Percentiles rank a stretch among this genome's conserved stretches.
These are phyloP conservation scores for Aspergillus pseudoterreus DNA, from an alignment of 2,329 filamentous ascomycete species.

Conservation along the genomic window DNA sequence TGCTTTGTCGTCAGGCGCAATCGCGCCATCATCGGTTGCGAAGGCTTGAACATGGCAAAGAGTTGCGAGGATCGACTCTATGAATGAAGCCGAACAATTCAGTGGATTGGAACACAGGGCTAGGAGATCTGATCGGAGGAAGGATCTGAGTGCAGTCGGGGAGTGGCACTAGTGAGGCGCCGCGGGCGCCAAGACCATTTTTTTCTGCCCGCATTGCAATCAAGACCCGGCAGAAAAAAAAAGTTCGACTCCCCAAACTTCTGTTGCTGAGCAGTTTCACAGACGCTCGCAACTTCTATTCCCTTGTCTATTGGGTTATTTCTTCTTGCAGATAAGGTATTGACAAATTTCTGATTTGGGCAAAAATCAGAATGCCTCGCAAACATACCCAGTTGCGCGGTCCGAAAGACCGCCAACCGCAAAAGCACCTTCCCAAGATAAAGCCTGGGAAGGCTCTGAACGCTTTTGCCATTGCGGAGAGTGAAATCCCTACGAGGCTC, in stretches of 20 bases:
- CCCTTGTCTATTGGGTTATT: background rate
- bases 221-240: slow-evolving; percentile 20
- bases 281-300: slow-evolving; percentile 6
- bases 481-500: slow-evolving; percentile 49
- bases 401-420: slow-evolving; percentile 34
- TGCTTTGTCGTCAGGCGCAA: slow-evolving; percentile 92
- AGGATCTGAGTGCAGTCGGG: slow-evolving; percentile 22
- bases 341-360: too few species aligned
- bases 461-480: slow-evolving; percentile 63
- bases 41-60: slow-evolving; percentile 41
- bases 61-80: slow-evolving; percentile 2
- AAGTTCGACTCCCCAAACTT: slow-evolving; percentile 13
- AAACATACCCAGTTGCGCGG: slow-evolving; percentile 38
- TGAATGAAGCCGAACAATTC: background rate
- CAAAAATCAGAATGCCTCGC: slow-evolving; percentile 35
- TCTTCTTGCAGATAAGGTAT: too few species aligned
- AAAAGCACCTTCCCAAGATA: slow-evolving; percentile 48
- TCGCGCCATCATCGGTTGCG: slow-evolving; percentile 57
- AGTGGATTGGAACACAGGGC: background rate
- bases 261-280: slow-evolving; percentile 11
- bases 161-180: slow-evolving; percentile 21
- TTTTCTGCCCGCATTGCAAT: slow-evolving; percentile 14
- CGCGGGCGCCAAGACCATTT: slow-evolving; percentile 33
- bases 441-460: slow-evolving; percentile 50
- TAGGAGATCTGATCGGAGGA: slow-evolving; percentile 11